phyloP scores from a whole-genome alignment of 2,329 filamentous ascomycete species.

The Tolypocladium guangdongense region DNA sequence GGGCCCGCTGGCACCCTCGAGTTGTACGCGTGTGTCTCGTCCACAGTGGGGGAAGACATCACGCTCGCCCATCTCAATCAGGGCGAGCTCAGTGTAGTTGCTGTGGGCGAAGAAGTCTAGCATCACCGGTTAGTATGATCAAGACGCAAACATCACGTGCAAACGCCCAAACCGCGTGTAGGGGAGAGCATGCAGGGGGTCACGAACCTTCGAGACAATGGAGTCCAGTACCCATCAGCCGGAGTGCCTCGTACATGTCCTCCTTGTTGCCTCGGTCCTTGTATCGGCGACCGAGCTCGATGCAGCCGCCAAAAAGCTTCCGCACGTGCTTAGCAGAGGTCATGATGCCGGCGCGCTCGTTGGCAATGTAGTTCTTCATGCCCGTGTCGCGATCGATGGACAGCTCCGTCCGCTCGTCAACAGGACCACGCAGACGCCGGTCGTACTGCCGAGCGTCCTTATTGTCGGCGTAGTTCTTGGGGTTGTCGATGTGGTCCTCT shows the following conservation, averaged over 20 bases:
- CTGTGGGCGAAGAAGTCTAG: conserved; percentile 83
- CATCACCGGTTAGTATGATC: background rate
- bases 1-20: conserved; percentile 51
- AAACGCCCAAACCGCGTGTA: background rate
- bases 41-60: conserved; percentile 85
- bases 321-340: conserved; percentile 72
- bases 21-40: conserved; percentile 54
- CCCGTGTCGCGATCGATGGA: conserved; percentile 64
- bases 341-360: conserved; percentile 66
- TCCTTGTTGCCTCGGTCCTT: conserved; percentile 41
- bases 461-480: conserved; percentile 83
- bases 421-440: conserved; percentile 64
- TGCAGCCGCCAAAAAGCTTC: conserved; percentile 59
- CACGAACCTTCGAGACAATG: conserved; percentile 70
- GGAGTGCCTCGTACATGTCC: conserved; percentile 81
- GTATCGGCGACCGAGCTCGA: conserved; percentile 72
- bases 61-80: conserved; percentile 75
- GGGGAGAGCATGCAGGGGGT: background rate
- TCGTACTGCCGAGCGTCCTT: conserved; percentile 77
- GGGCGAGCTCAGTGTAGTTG: conserved; percentile 80
- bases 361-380: conserved; percentile 92
- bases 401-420: conserved; percentile 71
- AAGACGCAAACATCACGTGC: background rate
- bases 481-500: conserved; percentile 67
- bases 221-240: conserved; percentile 74